phyloP scores from a whole-genome alignment of 257 asterid genomes.

The Buddleja alternifolia region DNA sequence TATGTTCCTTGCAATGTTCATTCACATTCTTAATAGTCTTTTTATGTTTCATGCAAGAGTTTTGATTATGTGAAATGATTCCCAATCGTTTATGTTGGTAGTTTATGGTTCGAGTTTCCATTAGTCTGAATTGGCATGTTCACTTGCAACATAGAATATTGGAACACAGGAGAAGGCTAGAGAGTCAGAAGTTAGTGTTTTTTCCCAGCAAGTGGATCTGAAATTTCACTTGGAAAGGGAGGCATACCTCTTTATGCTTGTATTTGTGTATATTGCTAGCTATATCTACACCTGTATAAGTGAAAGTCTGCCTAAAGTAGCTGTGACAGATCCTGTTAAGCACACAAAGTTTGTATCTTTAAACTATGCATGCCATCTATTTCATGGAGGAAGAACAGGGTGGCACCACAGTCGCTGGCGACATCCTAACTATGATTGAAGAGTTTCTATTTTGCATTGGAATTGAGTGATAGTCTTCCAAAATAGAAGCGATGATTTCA shows the following conservation, averaged over 20 bases:
- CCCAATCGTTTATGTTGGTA: constrained; percentile 13
- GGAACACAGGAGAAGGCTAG: not conserved
- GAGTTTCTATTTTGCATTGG: too few relatives aligned
- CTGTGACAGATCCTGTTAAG: not conserved
- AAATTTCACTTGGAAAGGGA: constrained; percentile 5
- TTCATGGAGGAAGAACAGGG: not conserved
- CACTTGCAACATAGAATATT: not conserved
- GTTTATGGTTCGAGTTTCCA: constrained; percentile 16
- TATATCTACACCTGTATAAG: not conserved
- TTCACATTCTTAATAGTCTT: constrained; percentile 19
- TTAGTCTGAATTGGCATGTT: constrained; percentile 10
- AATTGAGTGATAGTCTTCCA: not conserved
- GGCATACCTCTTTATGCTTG: constrained; percentile 13
- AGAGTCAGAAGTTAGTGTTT: not conserved
- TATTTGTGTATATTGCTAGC: constrained; percentile 5
- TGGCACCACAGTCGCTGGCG: not conserved
- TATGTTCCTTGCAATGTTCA: constrained; percentile 10
- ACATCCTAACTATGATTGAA: not conserved
- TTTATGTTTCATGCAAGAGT: constrained; percentile 15
- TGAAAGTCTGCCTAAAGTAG: not conserved
- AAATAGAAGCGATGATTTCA: not conserved
- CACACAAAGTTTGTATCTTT: not conserved
- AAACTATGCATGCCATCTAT: not conserved
- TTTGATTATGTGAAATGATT: not conserved
- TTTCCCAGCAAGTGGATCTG: not conserved